Evolutionary conservation across 2,329 filamentous ascomycete genomes (phyloP).

Genomic region (Xylaria sp.): DNA sequence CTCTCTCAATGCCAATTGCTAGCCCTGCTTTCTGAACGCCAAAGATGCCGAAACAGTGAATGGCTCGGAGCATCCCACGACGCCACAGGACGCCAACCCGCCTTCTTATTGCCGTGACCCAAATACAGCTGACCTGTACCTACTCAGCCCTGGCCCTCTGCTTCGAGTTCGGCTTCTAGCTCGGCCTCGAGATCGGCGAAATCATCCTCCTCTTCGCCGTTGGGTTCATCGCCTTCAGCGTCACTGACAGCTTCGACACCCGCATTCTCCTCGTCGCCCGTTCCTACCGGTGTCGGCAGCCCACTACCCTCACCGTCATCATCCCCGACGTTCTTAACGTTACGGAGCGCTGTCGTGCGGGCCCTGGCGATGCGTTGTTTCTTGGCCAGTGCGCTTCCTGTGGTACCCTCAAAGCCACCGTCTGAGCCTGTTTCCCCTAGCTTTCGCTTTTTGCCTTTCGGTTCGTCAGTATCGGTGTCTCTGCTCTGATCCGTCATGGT

Average conservation of each 20-base stretch:
- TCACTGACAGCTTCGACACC: constrained; percentile 39
- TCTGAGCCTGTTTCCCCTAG: constrained; percentile 44
- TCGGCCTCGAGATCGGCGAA: constrained; percentile 61
- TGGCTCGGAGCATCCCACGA: neutral
- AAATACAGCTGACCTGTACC: neutral
- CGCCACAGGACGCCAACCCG: constrained; percentile 21
- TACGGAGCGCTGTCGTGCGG: constrained; percentile 54
- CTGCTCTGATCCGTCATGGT: constrained; percentile 45
- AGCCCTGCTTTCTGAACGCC: constrained; percentile 34
- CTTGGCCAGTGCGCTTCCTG: constrained; percentile 52
- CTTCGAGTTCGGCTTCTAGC: constrained; percentile 52
- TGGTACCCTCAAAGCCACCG: constrained; percentile 31
- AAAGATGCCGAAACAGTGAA: constrained; percentile 32
- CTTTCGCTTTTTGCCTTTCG: constrained; percentile 48
- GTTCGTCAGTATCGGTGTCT: constrained; percentile 50
- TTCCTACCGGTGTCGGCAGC: constrained; percentile 52
- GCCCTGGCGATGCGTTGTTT: constrained; percentile 55
- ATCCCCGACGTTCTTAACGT: constrained; percentile 52
- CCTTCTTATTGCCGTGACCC: constrained; percentile 5
- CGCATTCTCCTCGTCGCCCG: constrained; percentile 58
- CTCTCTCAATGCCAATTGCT: constrained; percentile 21
- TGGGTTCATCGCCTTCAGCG: constrained; percentile 39
- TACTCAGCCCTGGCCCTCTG: constrained; percentile 38
- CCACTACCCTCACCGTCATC: constrained; percentile 48
- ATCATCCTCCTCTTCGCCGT: constrained; percentile 49